phyloP scores from a whole-genome alignment of 2,329 filamentous ascomycete species.

The Parasarocladium wereldwijsianum region DNA sequence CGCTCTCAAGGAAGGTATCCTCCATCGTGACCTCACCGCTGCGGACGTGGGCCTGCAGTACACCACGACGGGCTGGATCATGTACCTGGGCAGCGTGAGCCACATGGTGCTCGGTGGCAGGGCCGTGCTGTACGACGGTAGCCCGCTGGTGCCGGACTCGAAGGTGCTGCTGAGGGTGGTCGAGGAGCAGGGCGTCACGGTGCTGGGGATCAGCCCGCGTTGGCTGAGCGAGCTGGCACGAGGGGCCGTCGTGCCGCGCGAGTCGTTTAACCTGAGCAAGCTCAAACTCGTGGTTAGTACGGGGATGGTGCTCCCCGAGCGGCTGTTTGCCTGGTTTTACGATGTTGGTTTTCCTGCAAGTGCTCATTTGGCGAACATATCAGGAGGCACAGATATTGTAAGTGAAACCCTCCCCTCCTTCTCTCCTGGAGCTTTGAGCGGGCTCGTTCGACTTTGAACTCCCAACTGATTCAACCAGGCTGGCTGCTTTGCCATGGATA shows the following conservation, averaged over 20 bases:
- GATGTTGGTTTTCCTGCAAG: constrained; percentile 52
- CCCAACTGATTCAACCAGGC: constrained; percentile 21
- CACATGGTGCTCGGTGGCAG: constrained; percentile 45
- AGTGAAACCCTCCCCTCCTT: constrained; percentile 9
- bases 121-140: constrained; percentile 67
- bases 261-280: constrained; percentile 45
- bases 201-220: constrained; percentile 60
- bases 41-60: constrained; percentile 35
- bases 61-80: constrained; percentile 73
- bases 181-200: constrained; percentile 50
- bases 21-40: constrained; percentile 28
- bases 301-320: constrained; percentile 68
- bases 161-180: constrained; percentile 47
- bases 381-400: constrained; percentile 65
- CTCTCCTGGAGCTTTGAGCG: neutral
- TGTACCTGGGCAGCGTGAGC: constrained; percentile 55
- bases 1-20: constrained; percentile 39
- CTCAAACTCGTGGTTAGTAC: constrained; percentile 54
- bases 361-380: constrained; percentile 58
- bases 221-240: constrained; percentile 64
- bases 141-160: constrained; percentile 58
- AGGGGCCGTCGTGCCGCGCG: constrained; percentile 43
- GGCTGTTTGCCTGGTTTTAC: constrained; percentile 67
- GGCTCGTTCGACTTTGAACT: neutral
- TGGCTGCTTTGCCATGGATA: constrained; percentile 47